phyloP scores from a whole-genome alignment of 73 alveolate genomes.

The Breviolum minutum region DNA sequence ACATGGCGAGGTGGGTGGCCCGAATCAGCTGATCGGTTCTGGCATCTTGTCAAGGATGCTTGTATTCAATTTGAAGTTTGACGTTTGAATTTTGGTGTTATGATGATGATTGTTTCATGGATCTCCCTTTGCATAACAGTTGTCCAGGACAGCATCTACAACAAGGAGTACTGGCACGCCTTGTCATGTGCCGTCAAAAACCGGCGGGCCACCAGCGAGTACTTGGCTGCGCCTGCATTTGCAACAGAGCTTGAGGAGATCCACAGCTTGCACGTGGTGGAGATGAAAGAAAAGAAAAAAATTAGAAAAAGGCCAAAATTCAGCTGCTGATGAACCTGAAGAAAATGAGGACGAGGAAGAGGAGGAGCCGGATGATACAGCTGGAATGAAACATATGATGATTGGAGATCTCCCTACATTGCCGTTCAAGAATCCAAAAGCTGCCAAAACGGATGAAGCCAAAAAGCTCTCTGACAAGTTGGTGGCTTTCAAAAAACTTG shows the following conservation, averaged over 20 bases:
- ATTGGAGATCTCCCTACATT: neutral
- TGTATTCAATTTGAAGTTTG: neutral
- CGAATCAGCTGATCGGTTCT: neutral
- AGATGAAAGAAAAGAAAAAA: neutral
- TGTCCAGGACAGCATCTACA: neutral
- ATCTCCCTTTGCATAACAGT: too few species aligned
- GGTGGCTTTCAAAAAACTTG: neutral
- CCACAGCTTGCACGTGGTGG: neutral
- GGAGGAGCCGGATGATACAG: neutral
- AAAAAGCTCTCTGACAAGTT: neutral
- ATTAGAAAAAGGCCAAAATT: too few species aligned
- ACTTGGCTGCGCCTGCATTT: neutral
- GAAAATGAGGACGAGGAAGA: neutral
- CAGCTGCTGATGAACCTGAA: neutral
- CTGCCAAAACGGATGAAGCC: neutral
- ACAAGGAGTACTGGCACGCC: constrained; percentile 7
- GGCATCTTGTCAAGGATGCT: neutral
- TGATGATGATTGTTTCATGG: neutral
- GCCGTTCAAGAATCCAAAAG: neutral
- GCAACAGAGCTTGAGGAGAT: neutral
- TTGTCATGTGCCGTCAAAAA: neutral
- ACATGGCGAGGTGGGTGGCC: constrained; percentile 47
- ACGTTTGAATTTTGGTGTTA: too few species aligned
- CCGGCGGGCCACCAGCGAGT: neutral
- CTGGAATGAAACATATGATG: neutral